Base-by-base conservation (phyloP, 164 flowering plant genomes). In the Magnolia kwangsiensis region DNA sequence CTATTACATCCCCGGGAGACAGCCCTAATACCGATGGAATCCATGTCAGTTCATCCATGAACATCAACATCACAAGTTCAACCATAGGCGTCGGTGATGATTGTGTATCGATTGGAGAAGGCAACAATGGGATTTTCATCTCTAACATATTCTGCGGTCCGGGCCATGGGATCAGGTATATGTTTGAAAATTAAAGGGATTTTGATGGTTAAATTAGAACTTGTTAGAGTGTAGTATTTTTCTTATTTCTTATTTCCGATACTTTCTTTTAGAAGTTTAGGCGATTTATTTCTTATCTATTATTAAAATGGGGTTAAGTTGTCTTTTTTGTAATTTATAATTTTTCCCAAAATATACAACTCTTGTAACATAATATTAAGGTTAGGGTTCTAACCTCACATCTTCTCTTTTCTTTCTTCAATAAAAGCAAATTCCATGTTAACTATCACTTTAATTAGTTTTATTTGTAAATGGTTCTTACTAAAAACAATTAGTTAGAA, bases 101-200 rank as follows among this genome's bases (percentile, higher is more conserved):
- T 55, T 87, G 91, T 74, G 61, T 87, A 74, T 81, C 85, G 7
- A 82, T 88, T 23, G 82, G 83, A 2, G 77, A 76, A 20, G 89
- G 89, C n/a, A 67, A 79, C 65, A 71, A 69, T 77, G 77, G 80
- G 29, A 24, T 88, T 66, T 59, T 37, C 50, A n/a, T 87, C 80
- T 71, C 76, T 58, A 72, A 72, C 9, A 80, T 85, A 4, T 37
- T 29, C 8, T 88, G 91, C 14, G 89, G 87, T 18, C 89, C 91
- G 4, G 91, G 91, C 21, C 89, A 82, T 76, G 91, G 91, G 50
- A 79, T 88, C 45, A 88, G 91, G 91, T 88, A 80, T 23, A 1
- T 37, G 21, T 19, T 67, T 4, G 45, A 37, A 37, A 37, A 37
- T 0, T 5, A 37, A 3, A 37, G 29, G 29, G 1, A 27, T 27